A percentile compares a stretch with the other conserved stretches of the same genome.
phyloP scores from a whole-genome alignment of 2,329 filamentous ascomycete genomes.

The Camillea tinctor region DNA sequence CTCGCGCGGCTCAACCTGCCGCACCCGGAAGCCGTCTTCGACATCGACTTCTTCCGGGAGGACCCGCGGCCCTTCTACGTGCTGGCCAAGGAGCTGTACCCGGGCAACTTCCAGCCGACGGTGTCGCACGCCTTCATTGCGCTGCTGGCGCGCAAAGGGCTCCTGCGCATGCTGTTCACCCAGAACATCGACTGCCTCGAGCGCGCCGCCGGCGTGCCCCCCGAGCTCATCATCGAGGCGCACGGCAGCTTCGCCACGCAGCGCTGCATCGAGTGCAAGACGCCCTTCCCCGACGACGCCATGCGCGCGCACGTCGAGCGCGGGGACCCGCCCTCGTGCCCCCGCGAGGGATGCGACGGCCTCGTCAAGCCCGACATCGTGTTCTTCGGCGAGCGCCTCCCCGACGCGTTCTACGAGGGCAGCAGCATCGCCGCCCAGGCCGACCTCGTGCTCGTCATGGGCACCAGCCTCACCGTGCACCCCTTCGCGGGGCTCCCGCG shows the following conservation, averaged over 20 bases:
- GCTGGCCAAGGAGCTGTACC: constrained; percentile 87
- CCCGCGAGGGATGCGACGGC: constrained; percentile 61
- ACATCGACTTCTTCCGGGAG: constrained; percentile 81
- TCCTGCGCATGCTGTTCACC: constrained; percentile 85
- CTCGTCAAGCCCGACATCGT: constrained; percentile 93
- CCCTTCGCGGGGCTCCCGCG: constrained; percentile 83
- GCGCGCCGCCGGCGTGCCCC: constrained; percentile 78
- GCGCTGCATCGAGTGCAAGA: constrained; percentile 85
- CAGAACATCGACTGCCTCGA: constrained; percentile 98
- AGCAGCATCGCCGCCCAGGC: constrained; percentile 55
- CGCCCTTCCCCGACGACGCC: constrained; percentile 65
- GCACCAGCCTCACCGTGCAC: constrained; percentile 82
- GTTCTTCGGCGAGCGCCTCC: constrained; percentile 74
- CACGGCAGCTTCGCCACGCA: constrained; percentile 94
- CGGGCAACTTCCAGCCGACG: constrained; percentile 84
- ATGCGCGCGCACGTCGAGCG: constrained; percentile 70
- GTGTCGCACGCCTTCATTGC: constrained; percentile 87
- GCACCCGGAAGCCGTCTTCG: constrained; percentile 90
- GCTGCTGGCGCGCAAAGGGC: constrained; percentile 73
- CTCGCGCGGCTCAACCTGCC: constrained; percentile 82
- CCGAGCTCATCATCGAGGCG: constrained; percentile 81
- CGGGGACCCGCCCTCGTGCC: constrained; percentile 70
- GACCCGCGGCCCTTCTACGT: constrained; percentile 91
- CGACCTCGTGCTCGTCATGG: constrained; percentile 81
- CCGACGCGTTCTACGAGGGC: constrained; percentile 62